Evolutionary conservation across 179 eudicot genomes (phyloP), one percentile per base, ranked within the genome.

Genomic region (Patellifolia procumbens): DNA sequence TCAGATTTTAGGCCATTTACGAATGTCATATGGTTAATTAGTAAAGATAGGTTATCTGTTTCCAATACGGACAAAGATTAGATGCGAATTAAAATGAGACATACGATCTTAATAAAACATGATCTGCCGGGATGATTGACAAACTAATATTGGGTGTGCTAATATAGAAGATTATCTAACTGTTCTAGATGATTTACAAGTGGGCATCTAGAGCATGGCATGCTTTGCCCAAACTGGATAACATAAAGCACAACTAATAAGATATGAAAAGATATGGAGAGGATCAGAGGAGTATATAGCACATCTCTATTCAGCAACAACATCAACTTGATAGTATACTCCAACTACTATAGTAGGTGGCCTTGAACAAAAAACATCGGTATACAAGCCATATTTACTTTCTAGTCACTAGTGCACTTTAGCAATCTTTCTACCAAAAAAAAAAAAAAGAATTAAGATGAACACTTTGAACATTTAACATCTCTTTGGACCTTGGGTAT

Each of bases 381-480:
- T 62, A 62, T 12, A 32, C n/a, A 16, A 15, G 9, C 19, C 16
- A n/a, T 51, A 51, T 52, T 20, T 71, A 52, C 63, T 53, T 71
- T 20, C 63, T 19, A 59, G 5, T 45, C 16, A 37, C 4, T 20
- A 35, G 13, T 37, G 19, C 65, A 26, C 15, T 17, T 26, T 65
- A 64, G 48, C 12, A 75, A 65, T 51, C 55, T 24, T 70, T 70
- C 1, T 10, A 12, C 5, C n/a, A 51, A 2, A 26, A 8, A 35
- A 65, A 7, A 19, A 32, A 31, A 29, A 19, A 46, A 2, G 1
- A 31, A 70, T 72, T 17, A 53, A 55, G 39, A 52, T 34, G 53
- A 59, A 46, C 74, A 43, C 32, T 59, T 65, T 34, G 45, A 49
- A 72, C 72, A 80, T 51, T 63, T 74, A 35, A 69, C 45, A 37